These are phyloP conservation scores for Cyberlindnera americana DNA, from an alignment of 805 yeast species.

Conservation along the genomic window DNA sequence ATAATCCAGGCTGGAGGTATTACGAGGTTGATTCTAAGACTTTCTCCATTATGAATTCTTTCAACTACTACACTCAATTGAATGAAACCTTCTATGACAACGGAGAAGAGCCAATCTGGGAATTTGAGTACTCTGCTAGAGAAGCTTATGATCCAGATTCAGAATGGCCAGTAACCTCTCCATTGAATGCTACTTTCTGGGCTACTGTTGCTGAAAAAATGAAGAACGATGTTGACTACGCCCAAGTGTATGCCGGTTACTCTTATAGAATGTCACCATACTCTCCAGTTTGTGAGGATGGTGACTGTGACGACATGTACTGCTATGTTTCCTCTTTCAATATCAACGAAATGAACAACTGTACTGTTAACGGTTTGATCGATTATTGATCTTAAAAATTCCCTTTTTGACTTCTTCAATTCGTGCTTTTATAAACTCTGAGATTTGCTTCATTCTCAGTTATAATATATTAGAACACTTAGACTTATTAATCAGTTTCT, in stretches of 20 bases:
- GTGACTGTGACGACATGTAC: slow-evolving; percentile 20
- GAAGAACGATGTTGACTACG: slow-evolving; percentile 37
- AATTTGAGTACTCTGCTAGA: slow-evolving; percentile 61
- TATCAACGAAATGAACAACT: slow-evolving; percentile 17
- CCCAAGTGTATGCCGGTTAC: slow-evolving; percentile 47
- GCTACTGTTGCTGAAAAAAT: slow-evolving; percentile 37
- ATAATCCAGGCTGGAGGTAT: slow-evolving; percentile 72
- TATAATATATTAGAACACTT: no score
- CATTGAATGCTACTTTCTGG: slow-evolving; percentile 71
- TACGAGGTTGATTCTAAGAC: slow-evolving; percentile 62
- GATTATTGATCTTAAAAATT: slow-evolving; percentile 6
- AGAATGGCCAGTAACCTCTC: slow-evolving; percentile 55
- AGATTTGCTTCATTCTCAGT: not conserved
- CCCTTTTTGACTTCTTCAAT: not conserved
- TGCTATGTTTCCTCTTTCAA: slow-evolving; percentile 23
- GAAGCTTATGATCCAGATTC: slow-evolving; percentile 47
- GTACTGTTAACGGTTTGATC: slow-evolving; percentile 8
- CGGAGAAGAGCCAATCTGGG: slow-evolving; percentile 60
- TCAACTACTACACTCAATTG: slow-evolving; percentile 56
- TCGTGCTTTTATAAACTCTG: not conserved
- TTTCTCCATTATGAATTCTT: slow-evolving; percentile 57
- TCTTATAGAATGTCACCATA: slow-evolving; percentile 55
- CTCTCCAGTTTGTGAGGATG: slow-evolving; percentile 43
- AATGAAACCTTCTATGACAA: slow-evolving; percentile 52
- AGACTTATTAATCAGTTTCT: no score